Evolutionary conservation across 169 alveolate species (phyloP), one percentile per base, ranked within the genome.

Genomic region (Eimeria necatrix): DNA sequence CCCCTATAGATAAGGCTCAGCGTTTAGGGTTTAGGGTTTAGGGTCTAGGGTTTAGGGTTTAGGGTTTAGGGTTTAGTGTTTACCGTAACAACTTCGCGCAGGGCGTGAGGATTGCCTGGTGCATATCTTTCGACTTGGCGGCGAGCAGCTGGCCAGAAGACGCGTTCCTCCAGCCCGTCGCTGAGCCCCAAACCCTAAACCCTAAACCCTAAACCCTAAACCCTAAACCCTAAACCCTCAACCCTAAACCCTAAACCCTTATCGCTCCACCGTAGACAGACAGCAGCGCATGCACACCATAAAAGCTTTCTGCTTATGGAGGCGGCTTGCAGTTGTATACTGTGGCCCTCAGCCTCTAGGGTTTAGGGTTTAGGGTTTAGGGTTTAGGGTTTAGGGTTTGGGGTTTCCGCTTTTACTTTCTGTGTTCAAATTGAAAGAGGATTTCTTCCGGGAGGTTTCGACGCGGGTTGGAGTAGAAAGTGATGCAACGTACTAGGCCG

Each of bases 391-490:
- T 32, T 32, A 32, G 41, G 41, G 3, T 32, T 32, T 32, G 2
- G 41, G 41, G 41, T 32, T 32, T 32, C 41, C 41, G 41, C 41
- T 0, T 32, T 0, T 32, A 90, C 95, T 88, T 22, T 78, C 90
- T 16, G 70, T 90, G 18, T 87, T 88, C 24, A 90, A 78, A 60
- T 24, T 80, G 59, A 4, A 90, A 46, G 70, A 80, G 53, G 64
- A 78, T 90, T 32, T 93, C 80, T 18, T 93, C 95, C 0, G 95
- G 93, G 93, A 93, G 78, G 53, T 93, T 93, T 49, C 80, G 84
- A 5, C 95, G 93, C 41, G 95, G 41, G 41, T 32, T 32, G 78
- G 26, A 93, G 59, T 4, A 93, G 73, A 68, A 93, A 80, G 32
- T 80, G 51, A 12, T 93, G 93, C 7, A 46, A n/a, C 89, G 68